A percentile compares a stretch with the other conserved stretches of the same genome.
Evolutionary conservation across 176 grass and related monocot genomes (phyloP).

Genomic region (Eremochloa ophiuroides): DNA sequence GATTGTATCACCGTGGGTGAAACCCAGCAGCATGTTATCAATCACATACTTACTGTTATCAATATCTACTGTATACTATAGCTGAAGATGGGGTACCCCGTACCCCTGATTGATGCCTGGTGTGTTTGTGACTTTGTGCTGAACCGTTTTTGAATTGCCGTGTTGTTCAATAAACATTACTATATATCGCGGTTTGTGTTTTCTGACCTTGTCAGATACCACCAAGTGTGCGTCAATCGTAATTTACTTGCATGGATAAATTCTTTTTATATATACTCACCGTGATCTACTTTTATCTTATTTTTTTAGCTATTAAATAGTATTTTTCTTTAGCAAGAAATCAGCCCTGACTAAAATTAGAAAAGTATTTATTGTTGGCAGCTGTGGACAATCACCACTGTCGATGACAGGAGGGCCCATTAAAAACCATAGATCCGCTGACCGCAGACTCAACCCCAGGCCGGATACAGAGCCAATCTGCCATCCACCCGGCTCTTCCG

Average conservation of each 20-base stretch:
- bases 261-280: no score
- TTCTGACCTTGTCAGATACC: neutral
- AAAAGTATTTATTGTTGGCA: neutral
- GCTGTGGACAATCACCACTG: neutral
- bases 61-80: no score
- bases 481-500: no score
- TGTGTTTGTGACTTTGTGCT: neutral
- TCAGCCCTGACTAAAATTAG: no score
- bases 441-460: neutral
- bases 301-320: no score
- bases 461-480: no score
- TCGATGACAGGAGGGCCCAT: neutral
- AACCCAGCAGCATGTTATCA: neutral
- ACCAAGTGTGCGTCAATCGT: neutral
- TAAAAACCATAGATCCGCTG: neutral
- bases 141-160: neutral
- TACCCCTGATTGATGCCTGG: neutral
- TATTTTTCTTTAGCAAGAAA: no score
- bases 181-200: neutral
- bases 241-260: neutral
- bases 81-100: neutral
- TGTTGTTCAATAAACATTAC: neutral
- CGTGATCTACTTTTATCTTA: no score
- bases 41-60: neutral
- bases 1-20: slow-evolving; percentile 9